Conservation (phyloP, 192 early-diverging fungal species). For the Podila verticillata region DNA sequence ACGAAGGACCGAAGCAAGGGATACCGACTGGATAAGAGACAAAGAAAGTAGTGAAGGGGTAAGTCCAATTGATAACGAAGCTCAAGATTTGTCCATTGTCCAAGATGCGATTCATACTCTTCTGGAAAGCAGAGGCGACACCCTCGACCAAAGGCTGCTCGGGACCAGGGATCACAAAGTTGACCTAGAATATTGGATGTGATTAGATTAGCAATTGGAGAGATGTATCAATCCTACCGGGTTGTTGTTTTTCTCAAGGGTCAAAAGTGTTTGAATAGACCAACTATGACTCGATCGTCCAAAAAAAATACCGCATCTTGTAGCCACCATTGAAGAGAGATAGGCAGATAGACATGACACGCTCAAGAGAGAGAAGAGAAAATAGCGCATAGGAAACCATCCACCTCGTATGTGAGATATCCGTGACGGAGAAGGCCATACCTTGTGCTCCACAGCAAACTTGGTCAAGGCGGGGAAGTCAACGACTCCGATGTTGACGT, state of each 20-base stretch:
- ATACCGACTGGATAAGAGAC: constrained; percentile 73
- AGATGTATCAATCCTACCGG: not conserved
- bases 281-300: no score
- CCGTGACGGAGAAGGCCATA: constrained; percentile 22
- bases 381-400: not conserved
- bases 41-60: not conserved
- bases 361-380: not conserved
- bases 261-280: no score
- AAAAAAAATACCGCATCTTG: no score
- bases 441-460: constrained; percentile 83
- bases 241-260: no score
- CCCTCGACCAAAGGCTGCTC: constrained; percentile 98
- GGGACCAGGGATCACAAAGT: constrained; percentile 92
- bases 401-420: no score
- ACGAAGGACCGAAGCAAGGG: constrained; percentile 92
- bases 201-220: not conserved
- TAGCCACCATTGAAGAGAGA: no score
- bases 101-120: constrained; percentile 56
- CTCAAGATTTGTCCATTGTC: not conserved
- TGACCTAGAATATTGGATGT: constrained; percentile 57
- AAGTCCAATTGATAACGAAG: constrained; percentile 1
- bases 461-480: constrained; percentile 81
- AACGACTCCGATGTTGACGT: constrained; percentile 76
- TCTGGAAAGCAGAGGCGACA: constrained; percentile 84
- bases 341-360: not conserved